Conservation (phyloP, 2,329 filamentous ascomycete species). For the Penicillium glabrum region DNA sequence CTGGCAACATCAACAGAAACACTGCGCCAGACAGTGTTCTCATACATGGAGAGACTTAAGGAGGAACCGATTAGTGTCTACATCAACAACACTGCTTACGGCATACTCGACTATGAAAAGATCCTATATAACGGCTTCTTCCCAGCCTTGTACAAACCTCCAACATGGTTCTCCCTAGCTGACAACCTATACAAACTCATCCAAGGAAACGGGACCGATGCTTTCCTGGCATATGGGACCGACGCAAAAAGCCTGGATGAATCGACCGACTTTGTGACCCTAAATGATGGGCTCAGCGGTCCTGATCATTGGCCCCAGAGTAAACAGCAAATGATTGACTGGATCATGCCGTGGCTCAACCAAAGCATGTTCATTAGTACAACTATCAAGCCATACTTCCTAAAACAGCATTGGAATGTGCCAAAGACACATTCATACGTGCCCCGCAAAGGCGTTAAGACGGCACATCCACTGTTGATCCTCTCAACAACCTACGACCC, state of each 20-base stretch:
- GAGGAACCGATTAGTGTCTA: constrained; percentile 20
- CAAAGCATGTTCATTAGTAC: not conserved
- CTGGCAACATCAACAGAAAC: constrained; percentile 3
- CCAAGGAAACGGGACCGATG: constrained; percentile 6
- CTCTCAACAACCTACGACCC: constrained; percentile 24
- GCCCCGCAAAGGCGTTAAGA: constrained; percentile 13
- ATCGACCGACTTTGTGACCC: not conserved
- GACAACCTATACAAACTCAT: constrained; percentile 3
- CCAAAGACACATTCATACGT: constrained; percentile 14
- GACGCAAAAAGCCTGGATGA: not conserved
- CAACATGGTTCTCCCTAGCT: constrained; percentile 1
- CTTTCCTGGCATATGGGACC: not conserved
- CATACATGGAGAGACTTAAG: constrained; percentile 3
- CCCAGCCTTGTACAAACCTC: not conserved
- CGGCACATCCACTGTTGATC: constrained; percentile 22
- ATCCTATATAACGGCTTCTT: constrained; percentile 24
- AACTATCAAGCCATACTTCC: not conserved
- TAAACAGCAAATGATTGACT: not conserved
- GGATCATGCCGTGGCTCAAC: constrained; percentile 6
- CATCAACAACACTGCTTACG: constrained; percentile 18
- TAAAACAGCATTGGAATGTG: constrained; percentile 10
- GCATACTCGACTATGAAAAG: constrained; percentile 13
- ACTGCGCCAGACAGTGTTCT: not conserved
- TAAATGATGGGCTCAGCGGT: constrained; percentile 8
- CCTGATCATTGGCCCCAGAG: constrained; percentile 3